Evolutionary conservation across 495 filamentous ascomycete genomes (phyloP).

Genomic region (Tuber brumale): DNA sequence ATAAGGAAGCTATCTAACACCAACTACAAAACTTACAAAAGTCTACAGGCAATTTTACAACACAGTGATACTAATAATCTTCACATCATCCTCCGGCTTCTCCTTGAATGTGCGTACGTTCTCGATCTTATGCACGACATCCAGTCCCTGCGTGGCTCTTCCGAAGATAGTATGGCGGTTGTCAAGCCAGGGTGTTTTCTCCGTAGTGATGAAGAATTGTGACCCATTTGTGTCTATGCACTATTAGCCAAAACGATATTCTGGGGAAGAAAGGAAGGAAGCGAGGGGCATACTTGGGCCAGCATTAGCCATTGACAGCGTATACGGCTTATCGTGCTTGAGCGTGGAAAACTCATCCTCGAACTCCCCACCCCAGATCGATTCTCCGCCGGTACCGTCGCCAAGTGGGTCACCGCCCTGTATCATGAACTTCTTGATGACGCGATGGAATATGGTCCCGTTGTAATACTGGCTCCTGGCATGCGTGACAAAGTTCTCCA

Average conservation of each 20-base stretch:
- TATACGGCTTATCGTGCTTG: slow-evolving; percentile 93
- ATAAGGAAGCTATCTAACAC: background rate
- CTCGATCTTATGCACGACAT: slow-evolving; percentile 96
- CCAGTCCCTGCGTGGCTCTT: slow-evolving; percentile 75
- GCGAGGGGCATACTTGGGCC: slow-evolving; percentile 59
- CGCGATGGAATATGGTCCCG: slow-evolving; percentile 91
- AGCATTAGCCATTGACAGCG: slow-evolving; percentile 93
- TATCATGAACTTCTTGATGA: slow-evolving; percentile 99
- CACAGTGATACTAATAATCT: slow-evolving; percentile 84
- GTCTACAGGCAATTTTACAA: slow-evolving; percentile 38
- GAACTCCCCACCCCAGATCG: slow-evolving; percentile 94
- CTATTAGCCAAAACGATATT: slow-evolving; percentile 45
- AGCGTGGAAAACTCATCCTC: slow-evolving; percentile 88
- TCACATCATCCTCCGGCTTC: slow-evolving; percentile 93
- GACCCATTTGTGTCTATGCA: slow-evolving; percentile 55
- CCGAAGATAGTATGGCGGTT: slow-evolving; percentile 96
- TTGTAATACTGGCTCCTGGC: slow-evolving; percentile 88
- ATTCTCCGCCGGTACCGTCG: slow-evolving; percentile 92
- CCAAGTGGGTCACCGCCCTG: slow-evolving; percentile 87
- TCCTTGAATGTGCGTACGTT: slow-evolving; percentile 89
- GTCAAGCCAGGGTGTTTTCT: slow-evolving; percentile 94
- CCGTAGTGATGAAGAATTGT: slow-evolving; percentile 98
- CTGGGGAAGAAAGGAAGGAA: slow-evolving; percentile 42
- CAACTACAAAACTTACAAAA: background rate
- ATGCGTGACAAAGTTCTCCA: slow-evolving; percentile 98